Base-by-base conservation (phyloP, 495 filamentous ascomycete species). In the Xylaria intraflava region DNA sequence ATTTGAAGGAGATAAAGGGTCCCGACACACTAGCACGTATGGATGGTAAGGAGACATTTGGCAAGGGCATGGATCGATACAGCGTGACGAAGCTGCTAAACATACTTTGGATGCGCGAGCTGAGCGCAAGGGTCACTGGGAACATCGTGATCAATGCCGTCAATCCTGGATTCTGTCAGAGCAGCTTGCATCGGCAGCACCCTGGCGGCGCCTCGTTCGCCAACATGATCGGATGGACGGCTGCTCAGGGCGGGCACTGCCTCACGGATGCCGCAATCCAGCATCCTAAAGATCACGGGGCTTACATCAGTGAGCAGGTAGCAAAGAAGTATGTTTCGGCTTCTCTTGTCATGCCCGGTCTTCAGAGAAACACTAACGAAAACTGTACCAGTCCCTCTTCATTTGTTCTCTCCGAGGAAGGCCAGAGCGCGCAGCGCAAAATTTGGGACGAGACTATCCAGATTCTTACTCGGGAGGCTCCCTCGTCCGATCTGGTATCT, bases 281-380 rank as follows among this genome's bases (percentile, higher is more conserved):
- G 3, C 58, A 61, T 26, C 38, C 49, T 1, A 14, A 51, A 3
- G 40, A 51, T 23, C 38, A 54, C 24, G 58, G 58, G 17, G 49
- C 55, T 7, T 61, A 61, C 20, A 26, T 61, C n/a, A 61, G 58
- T 20, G 58, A 61, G 26, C 58, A 61, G 40, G 46, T 35, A 12
- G 55, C 58, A 33, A 55, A 55, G 40, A 58, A 36, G 55, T 52
- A 51, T 23, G 45, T 16, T 29, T 14, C 10, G 12, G 27, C 17
- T 0, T 19, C 11, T 19, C 42, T n/a, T 7, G 12, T 2, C 14
- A 24, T n/a, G 30, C 14, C n/a, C 10, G 3, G 27, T 26, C 7
- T 3, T 24, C 22, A n/a, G n/a, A n/a, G n/a, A n/a, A n/a, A n/a
- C 7, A 2, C 20, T 24, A 27, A 27, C 23, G 2, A 14, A 26